Percentiles rank a stretch among this genome's conserved stretches.
phyloP scores from a whole-genome alignment of 148 eudicot species.

The Dysphania ambrosioides region DNA sequence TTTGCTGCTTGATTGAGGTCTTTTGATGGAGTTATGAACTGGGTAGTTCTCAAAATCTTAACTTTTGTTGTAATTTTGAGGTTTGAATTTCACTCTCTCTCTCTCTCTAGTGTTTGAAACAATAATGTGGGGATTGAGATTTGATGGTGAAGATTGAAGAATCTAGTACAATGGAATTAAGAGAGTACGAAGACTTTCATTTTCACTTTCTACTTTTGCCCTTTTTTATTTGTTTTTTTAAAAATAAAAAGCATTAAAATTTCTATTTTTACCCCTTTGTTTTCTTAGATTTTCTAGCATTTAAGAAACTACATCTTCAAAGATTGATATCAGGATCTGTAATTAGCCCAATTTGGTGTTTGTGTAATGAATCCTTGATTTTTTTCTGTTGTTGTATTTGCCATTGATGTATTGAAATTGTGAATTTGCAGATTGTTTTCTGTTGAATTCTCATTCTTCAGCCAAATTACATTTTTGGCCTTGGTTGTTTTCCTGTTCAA shows the following conservation, averaged over 20 bases:
- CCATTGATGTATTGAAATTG: conserved; percentile 2
- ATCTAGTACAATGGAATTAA: conserved; percentile 3
- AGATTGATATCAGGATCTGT: conserved; percentile 9
- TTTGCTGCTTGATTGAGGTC: too few relatives aligned
- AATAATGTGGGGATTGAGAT: conserved; percentile 14
- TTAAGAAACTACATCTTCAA: not conserved
- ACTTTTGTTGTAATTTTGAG: too few relatives aligned
- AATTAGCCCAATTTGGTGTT: not conserved
- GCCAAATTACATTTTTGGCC: not conserved
- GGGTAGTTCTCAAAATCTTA: too few relatives aligned
- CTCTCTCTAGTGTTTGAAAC: not conserved
- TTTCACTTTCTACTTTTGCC: not conserved
- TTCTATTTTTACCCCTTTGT: not conserved
- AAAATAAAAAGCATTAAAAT: too few relatives aligned
- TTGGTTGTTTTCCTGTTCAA: too few relatives aligned
- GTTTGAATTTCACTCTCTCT: too few relatives aligned
- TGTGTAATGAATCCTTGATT: conserved; percentile 7
- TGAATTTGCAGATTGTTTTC: not conserved
- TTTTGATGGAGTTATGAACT: too few relatives aligned
- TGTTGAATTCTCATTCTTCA: not conserved
- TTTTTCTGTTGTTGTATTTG: not conserved
- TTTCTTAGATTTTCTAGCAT: not conserved
- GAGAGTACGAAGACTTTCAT: conserved; percentile 5
- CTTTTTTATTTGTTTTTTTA: too few relatives aligned
- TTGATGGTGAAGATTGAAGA: not conserved